Evolutionary conservation across 2,329 filamentous ascomycete species (phyloP), one percentile per base, ranked within the genome.

Genomic region (Monascus ruber): DNA sequence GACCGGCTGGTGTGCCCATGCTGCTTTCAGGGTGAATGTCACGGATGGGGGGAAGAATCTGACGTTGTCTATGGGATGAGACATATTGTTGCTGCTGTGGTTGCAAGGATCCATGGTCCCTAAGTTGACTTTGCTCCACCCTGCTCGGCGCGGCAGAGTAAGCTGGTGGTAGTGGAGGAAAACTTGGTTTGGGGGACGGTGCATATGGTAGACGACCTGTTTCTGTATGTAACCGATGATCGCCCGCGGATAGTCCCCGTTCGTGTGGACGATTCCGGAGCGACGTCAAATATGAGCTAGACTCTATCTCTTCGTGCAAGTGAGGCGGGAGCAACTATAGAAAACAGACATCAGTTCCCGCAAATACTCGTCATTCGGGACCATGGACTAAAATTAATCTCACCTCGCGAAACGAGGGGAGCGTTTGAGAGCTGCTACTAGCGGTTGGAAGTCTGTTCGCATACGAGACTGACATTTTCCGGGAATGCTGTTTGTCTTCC

Each of bases 241-340:
- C 56, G 53, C 34, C 54, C 52, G 35, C 47, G 42, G 53, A 59
- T 26, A 42, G 38, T 26, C 54, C 53, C 24, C 53, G 55, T 26
- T 60, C 58, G 42, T 53, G 55, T 34, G 51, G 50, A 39, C 50
- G 47, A 35, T 50, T 46, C 31, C 48, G 50, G 10, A 55, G 52
- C 6, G 55, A 49, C 33, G 46, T 49, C 39, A 52, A 53, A 43
- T 57, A 62, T 43, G 60, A 50, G 8, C 55, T 56, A 24, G 61
- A 62, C 28, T 65, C 62, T 42, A 65, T 65, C 43, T 63, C 62
- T 43, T 63, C 60, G 42, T 64, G 62, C 6, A 65, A 53, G 43
- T 65, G 59, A 41, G 60, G 51, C 25, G 62, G 62, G 9, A 65
- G 58, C 8, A 65, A 50, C 62, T 65, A 35, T 10, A 9, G 4